Conservation (phyloP, 2,329 filamentous ascomycete species). For the Exutisphaerella laricina region DNA sequence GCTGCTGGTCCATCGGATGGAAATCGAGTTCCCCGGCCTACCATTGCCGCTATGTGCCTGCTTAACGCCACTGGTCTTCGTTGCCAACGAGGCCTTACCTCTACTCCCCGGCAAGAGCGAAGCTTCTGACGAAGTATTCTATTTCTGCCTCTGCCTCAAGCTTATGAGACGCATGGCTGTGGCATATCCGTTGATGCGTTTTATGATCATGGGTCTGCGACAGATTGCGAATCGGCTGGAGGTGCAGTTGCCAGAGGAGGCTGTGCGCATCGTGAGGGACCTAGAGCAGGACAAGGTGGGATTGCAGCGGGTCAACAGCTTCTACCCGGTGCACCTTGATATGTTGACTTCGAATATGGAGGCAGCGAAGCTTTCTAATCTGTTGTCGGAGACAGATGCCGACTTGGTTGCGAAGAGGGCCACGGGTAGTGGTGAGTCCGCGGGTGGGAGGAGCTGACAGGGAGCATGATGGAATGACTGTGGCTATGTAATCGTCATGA, state of each 20-base stretch:
- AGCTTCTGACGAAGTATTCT: slow-evolving; percentile 9
- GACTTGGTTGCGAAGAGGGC: neutral
- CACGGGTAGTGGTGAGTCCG: too few species aligned
- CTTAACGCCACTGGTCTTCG: slow-evolving; percentile 1
- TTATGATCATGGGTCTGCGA: slow-evolving; percentile 5
- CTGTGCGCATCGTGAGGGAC: neutral
- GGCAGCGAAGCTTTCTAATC: neutral
- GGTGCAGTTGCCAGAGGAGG: neutral
- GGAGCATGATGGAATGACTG: too few species aligned
- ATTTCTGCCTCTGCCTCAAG: slow-evolving; percentile 11
- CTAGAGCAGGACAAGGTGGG: neutral
- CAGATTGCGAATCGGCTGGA: slow-evolving; percentile 3
- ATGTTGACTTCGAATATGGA: neutral
- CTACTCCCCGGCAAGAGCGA: neutral
- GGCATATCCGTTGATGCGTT: slow-evolving; percentile 6
- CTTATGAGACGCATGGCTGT: slow-evolving; percentile 9
- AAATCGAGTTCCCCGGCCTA: slow-evolving; percentile 4
- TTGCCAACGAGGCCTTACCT: slow-evolving; percentile 6
- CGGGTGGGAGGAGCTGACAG: neutral
- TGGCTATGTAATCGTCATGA: too few species aligned
- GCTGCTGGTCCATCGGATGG: slow-evolving; percentile 9
- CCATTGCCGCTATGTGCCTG: slow-evolving; percentile 6
- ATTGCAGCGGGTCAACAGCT: neutral
- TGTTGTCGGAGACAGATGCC: neutral
- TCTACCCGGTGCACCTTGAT: slow-evolving; percentile 1